Percentiles rank a stretch among this genome's conserved stretches.
phyloP scores from a whole-genome alignment of 352 stramenopile species.

The Phytophthora boehmeriae region DNA sequence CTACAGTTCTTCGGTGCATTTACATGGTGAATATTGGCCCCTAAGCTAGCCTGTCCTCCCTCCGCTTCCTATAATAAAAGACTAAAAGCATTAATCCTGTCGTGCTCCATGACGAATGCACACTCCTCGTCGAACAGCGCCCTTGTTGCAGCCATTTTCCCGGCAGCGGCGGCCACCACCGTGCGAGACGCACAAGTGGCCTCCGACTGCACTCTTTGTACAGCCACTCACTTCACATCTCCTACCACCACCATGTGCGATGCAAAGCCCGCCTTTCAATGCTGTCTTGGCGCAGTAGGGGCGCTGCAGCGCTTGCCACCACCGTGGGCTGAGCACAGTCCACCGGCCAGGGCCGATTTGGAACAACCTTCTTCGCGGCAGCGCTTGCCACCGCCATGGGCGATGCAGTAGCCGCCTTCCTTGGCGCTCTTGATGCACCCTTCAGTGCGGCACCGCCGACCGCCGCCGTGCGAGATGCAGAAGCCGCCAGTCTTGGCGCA shows the following conservation, averaged over 20 bases:
- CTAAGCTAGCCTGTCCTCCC: constrained; percentile 13
- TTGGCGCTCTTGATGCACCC: constrained; percentile 78
- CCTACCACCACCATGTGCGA: constrained; percentile 65
- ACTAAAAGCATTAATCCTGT: constrained; percentile 23
- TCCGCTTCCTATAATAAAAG: constrained; percentile 26
- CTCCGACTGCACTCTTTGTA: constrained; percentile 66
- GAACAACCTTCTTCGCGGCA: constrained; percentile 54
- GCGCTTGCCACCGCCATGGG: constrained; percentile 62
- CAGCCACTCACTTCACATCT: constrained; percentile 57
- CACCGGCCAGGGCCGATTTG: constrained; percentile 70
- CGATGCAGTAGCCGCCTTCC: constrained; percentile 70
- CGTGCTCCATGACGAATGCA: constrained; percentile 73
- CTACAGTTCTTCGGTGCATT: constrained; percentile 18
- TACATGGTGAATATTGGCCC: constrained; percentile 27
- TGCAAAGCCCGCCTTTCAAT: constrained; percentile 66
- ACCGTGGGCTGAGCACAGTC: constrained; percentile 72
- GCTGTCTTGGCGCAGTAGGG: constrained; percentile 65
- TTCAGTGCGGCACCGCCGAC: constrained; percentile 51
- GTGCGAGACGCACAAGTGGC: constrained; percentile 66
- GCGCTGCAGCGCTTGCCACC: constrained; percentile 65
- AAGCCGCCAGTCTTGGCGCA: constrained; percentile 76
- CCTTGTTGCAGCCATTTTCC: constrained; percentile 66
- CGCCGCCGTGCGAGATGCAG: constrained; percentile 78
- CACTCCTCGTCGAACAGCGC: constrained; percentile 68
- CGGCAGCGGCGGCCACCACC: constrained; percentile 66